Evolutionary conservation across 2,329 filamentous ascomycete genomes (phyloP), one percentile per base, ranked within the genome.

Genomic region (Claviceps sp.): DNA sequence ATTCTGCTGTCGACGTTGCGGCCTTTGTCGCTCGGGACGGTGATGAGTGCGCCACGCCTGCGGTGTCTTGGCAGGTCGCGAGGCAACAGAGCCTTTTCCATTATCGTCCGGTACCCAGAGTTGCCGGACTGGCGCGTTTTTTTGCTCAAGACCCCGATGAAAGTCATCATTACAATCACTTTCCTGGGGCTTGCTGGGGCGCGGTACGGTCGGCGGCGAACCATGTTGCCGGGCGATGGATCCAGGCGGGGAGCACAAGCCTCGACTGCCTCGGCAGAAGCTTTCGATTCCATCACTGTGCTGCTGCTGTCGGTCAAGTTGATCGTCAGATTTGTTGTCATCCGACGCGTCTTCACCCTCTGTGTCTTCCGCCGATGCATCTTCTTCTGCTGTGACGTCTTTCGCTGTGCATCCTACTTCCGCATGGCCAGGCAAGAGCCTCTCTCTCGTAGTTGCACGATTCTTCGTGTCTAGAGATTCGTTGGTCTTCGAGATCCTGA

Each of bases 31-130:
- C 5, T 55, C 50, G 11, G 54, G 42, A 6, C 52, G 52, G 9
- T 50, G 48, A 18, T 41, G 40, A 14, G 43, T 30, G 13, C 14
- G 41, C n/a, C 50, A 52, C 3, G 38, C 11, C 18, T 55, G 52
- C 2, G 54, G 22, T 24, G 52, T 46, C 45, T 52, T 57, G 24
- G 55, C 50, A 5, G 41, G 54, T 7, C 40, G 41, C 16, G 22
- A 20, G 7, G 41, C 20, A 37, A 37, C 14, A 41, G 18, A 18
- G 1, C 8, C 18, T 18, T 16, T 22, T 16, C 49, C 47, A 13
- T 59, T 58, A 30, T 63, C 62, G 2, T 62, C 56, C 0, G 62
- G 60, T 1, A 48, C 57, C 63, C 63, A 67, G 0, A 67, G 63
- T 24, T 61, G 60, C 5, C 57, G 57, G 3, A 34, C 34, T 9